phyloP scores from a whole-genome alignment of 2,329 filamentous ascomycete genomes.

The Eutypa lata region DNA sequence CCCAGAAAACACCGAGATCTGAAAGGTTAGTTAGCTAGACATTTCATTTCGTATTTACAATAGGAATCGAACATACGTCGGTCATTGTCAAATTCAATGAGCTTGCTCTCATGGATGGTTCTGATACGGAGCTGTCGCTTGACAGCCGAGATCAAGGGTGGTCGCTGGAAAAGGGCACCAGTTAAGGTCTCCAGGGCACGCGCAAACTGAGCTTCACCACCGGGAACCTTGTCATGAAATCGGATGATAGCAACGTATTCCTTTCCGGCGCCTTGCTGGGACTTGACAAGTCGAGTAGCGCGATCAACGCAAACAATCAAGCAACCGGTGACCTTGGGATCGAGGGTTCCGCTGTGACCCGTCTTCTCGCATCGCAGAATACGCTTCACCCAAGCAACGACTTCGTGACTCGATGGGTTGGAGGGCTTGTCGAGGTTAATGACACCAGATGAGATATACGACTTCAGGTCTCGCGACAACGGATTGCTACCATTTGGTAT shows the following conservation, averaged over 20 bases:
- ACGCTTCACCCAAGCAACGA: slow-evolving; percentile 98
- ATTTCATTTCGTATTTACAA: background rate
- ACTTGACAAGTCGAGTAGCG: slow-evolving; percentile 96
- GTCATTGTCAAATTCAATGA: slow-evolving; percentile 98
- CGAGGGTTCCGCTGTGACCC: slow-evolving; percentile 95
- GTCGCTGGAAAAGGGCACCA: slow-evolving; percentile 94
- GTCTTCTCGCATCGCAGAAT: slow-evolving; percentile 97
- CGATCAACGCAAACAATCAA: slow-evolving; percentile 82
- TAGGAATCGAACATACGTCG: slow-evolving; percentile 45
- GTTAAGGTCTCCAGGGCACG: slow-evolving; percentile 94
- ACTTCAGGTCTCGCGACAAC: slow-evolving; percentile 91
- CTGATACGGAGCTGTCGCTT: slow-evolving; percentile 98
- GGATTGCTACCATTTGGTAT: slow-evolving; percentile 92
- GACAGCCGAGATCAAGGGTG: slow-evolving; percentile 95
- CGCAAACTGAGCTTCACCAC: slow-evolving; percentile 88
- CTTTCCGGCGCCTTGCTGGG: slow-evolving; percentile 97
- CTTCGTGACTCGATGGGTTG: slow-evolving; percentile 97
- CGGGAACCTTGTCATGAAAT: slow-evolving; percentile 91
- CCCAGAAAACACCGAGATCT: slow-evolving; percentile 95
- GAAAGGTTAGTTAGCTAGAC: background rate
- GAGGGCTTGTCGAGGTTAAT: slow-evolving; percentile 98
- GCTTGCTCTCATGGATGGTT: slow-evolving; percentile 95
- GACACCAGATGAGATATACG: slow-evolving; percentile 93
- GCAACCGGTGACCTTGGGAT: slow-evolving; percentile 96
- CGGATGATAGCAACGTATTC: slow-evolving; percentile 97